These are phyloP conservation scores for Fusarium cicatricum DNA, from an alignment of 2,329 filamentous ascomycete genomes.

Conservation along the genomic window DNA sequence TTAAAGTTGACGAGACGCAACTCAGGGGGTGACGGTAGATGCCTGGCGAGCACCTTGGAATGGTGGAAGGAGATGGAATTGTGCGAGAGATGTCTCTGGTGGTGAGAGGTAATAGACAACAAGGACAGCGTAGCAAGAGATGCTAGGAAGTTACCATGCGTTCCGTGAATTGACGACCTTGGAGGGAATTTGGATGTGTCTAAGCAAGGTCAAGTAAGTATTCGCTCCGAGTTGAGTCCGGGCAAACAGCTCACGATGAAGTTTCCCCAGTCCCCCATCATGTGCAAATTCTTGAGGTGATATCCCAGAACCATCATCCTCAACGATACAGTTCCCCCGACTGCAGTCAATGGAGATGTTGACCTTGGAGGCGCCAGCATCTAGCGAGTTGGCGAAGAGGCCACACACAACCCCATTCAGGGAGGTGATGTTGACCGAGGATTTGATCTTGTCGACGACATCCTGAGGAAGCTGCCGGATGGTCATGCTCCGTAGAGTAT, in stretches of 20 bases:
- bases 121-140: conserved; percentile 80
- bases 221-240: neutral
- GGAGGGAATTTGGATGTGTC: conserved; percentile 79
- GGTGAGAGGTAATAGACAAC: conserved; percentile 77
- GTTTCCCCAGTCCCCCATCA: conserved; percentile 74
- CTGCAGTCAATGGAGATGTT: conserved; percentile 76
- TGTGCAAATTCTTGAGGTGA: conserved; percentile 74
- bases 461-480: conserved; percentile 76
- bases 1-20: conserved; percentile 62
- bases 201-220: conserved; percentile 46
- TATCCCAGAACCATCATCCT: conserved; percentile 88
- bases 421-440: conserved; percentile 80
- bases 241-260: conserved; percentile 67
- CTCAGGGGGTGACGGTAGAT: conserved; percentile 66
- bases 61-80: conserved; percentile 76
- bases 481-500: conserved; percentile 55
- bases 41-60: conserved; percentile 69
- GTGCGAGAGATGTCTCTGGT: conserved; percentile 65
- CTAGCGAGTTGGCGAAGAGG: conserved; percentile 83
- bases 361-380: conserved; percentile 76
- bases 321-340: conserved; percentile 78
- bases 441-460: conserved; percentile 82
- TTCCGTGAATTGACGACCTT: conserved; percentile 64
- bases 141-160: conserved; percentile 77
- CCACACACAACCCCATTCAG: conserved; percentile 76